Evolutionary conservation across 352 stramenopile genomes (phyloP), one percentile per base, ranked within the genome.

Genomic region (Phytophthora agathidicida): DNA sequence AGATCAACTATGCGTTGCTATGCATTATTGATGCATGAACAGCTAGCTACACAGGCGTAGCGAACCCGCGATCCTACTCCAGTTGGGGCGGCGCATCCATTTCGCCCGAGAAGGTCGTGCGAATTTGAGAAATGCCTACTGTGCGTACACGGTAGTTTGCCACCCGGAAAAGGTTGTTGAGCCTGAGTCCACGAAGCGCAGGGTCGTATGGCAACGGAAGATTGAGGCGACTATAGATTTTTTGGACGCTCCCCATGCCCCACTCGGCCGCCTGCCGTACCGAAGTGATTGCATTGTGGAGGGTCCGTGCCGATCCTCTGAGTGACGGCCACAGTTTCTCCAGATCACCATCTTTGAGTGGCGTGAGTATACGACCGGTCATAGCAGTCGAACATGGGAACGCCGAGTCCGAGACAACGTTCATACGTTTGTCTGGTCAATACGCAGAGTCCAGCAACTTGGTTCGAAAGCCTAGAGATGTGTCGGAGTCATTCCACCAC

Each of bases 101-200:
- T 0, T 22, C 45, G 6, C 30, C 32, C 22, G 19, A 8, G 14
- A 53, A 54, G 20, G 45, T 35, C 3, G 45, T 28, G 5, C 27
- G 42, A 10, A 38, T 49, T 19, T 49, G 42, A 11, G 42, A 49
- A 5, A 49, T 49, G 1, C 23, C 23, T 26, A 28, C 63, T 13
- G 35, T 83, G 1, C 52, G 23, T 6, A 48, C 41, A n/a, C 41
- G 22, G 41, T 35, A 42, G 17, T 32, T 72, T 3, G 38, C 51
- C 13, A 55, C 22, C n/a, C 44, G 2, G 17, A 52, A 52, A 4
- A 42, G 10, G 31, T 32, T 42, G 19, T 41, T 32, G 19, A 52
- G 4, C 13, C 44, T 3, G 5, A 41, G 28, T 13, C 30, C 19
- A 33, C 44, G 44, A 23, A 28, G 10, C 7, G 7, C 20, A 5